Percentiles rank a stretch among this genome's conserved stretches.
phyloP scores from a whole-genome alignment of 148 eudicot species.

The Chenopodium quinoa region DNA sequence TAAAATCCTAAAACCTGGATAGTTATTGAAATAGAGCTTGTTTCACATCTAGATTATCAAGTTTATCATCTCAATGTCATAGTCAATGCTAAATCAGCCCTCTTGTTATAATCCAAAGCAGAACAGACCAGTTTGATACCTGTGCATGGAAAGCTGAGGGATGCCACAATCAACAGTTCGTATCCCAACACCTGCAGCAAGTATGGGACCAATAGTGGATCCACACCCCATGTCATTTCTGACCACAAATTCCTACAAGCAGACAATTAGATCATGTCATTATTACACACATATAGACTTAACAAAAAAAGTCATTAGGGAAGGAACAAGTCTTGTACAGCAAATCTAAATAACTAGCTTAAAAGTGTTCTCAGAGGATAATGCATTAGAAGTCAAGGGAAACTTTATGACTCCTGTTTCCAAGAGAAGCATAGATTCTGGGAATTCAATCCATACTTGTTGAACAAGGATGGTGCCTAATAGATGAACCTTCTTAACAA shows the following conservation, averaged over 20 bases:
- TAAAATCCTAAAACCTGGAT: too few species aligned
- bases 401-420: too few species aligned
- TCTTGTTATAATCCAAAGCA: not conserved
- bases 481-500: too few species aligned
- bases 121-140: conserved; percentile 41
- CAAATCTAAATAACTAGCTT: not conserved
- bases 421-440: too few species aligned
- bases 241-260: conserved; percentile 84
- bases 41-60: not conserved
- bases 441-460: too few species aligned
- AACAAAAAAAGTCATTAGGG: not conserved
- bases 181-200: conserved; percentile 91
- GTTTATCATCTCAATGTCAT: not conserved
- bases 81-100: not conserved
- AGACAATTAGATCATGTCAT: not conserved
- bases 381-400: too few species aligned
- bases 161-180: conserved; percentile 97
- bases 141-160: conserved; percentile 97
- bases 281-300: not conserved
- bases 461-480: too few species aligned
- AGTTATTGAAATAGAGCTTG: too few species aligned
- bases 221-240: conserved; percentile 99
- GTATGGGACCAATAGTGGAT: conserved; percentile 96
- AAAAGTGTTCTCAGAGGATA: too few species aligned
- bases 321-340: not conserved